A percentile compares a stretch with the other conserved stretches of the same genome.
These are phyloP conservation scores for Trichoderma cornu-damae DNA, from an alignment of 2,329 filamentous ascomycete genomes.

Conservation along the genomic window DNA sequence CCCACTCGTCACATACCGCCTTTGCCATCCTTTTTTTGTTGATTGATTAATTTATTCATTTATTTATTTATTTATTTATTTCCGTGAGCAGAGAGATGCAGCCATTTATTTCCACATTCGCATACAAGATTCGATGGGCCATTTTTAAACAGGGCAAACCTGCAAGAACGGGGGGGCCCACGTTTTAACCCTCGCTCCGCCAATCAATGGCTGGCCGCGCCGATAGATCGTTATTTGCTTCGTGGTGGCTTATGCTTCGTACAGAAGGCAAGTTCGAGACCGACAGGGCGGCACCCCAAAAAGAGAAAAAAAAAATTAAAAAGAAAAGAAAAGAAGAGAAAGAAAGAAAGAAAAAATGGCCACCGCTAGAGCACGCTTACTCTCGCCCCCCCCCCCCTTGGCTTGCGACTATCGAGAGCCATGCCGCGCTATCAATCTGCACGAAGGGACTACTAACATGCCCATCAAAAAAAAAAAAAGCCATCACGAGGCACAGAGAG, in stretches of 20 bases:
- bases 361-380: conserved; percentile 1
- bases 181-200: neutral
- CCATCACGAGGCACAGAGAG: neutral
- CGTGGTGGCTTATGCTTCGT: neutral
- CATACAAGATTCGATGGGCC: neutral
- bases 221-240: neutral
- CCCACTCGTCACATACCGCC: neutral
- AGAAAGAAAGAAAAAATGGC: neutral
- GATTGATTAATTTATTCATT: too few relatives aligned
- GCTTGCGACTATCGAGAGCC: conserved; percentile 4
- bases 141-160: neutral
- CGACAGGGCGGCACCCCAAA: conserved; percentile 7
- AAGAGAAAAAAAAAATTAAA: neutral
- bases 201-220: neutral
- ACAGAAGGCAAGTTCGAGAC: conserved; percentile 10
- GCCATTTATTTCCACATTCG: neutral
- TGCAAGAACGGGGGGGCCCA: too few relatives aligned
- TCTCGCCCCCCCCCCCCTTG: neutral
- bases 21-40: too few relatives aligned
- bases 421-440: conserved; percentile 4
- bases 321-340: neutral
- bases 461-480: too few relatives aligned
- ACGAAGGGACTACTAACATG: neutral
- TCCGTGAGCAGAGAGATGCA: too few relatives aligned
- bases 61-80: too few relatives aligned